phyloP scores from a whole-genome alignment of 2,329 filamentous ascomycete species.

The Rhynchosporium secalis region DNA sequence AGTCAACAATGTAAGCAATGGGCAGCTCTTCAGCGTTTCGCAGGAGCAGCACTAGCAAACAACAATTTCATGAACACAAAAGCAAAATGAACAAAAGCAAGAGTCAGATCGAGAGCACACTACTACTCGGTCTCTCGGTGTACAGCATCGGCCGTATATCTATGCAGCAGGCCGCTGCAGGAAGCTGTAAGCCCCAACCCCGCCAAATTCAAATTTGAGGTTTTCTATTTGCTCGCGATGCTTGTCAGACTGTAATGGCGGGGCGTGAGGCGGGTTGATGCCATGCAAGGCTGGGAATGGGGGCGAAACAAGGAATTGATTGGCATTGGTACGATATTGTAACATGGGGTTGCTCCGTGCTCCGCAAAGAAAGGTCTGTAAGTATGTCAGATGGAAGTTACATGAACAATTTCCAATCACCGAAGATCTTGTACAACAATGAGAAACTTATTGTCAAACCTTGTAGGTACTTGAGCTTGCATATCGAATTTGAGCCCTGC shows the following conservation, averaged over 20 bases:
- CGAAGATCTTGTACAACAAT: background rate
- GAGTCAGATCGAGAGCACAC: background rate
- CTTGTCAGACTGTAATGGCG: background rate
- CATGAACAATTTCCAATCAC: background rate
- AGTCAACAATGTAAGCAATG: background rate
- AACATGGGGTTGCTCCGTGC: background rate
- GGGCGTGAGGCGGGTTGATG: background rate
- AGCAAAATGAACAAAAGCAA: background rate
- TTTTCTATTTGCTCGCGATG: constrained; percentile 2
- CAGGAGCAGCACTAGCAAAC: background rate
- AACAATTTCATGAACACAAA: background rate
- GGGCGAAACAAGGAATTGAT: background rate
- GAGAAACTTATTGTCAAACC: no score
- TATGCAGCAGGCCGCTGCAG: constrained; percentile 9
- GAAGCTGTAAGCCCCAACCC: constrained; percentile 15
- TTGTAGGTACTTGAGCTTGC: background rate
- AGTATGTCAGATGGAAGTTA: background rate
- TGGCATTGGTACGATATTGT: background rate
- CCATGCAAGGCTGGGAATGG: constrained; percentile 3
- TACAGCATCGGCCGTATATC: constrained; percentile 4
- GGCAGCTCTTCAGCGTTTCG: background rate
- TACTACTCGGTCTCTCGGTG: constrained; percentile 16
- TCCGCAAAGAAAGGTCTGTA: background rate
- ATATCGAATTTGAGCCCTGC: background rate
- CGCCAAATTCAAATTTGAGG: constrained; percentile 3